Conservation (phyloP, 1,139 yeast genomes). For the Taphrina pruni region DNA sequence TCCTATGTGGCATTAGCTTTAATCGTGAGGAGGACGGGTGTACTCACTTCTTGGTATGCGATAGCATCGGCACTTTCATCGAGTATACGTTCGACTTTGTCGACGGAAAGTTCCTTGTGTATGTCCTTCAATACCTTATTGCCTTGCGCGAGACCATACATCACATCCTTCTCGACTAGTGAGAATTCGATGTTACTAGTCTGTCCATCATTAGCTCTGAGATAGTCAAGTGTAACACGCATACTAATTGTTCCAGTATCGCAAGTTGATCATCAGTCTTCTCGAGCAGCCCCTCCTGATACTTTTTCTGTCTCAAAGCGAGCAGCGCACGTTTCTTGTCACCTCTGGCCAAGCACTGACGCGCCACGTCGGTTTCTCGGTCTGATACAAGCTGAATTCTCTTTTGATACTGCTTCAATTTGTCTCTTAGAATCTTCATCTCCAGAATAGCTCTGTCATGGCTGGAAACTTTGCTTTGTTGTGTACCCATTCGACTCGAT, state of each 20-base stretch:
- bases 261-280: slow-evolving; percentile 79
- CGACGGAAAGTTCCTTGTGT: slow-evolving; percentile 77
- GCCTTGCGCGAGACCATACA: slow-evolving; percentile 80
- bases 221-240: not conserved
- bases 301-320: slow-evolving; percentile 76
- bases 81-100: slow-evolving; percentile 78
- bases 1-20: slow-evolving; percentile 49
- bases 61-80: slow-evolving; percentile 86
- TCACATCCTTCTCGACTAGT: slow-evolving; percentile 80
- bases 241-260: slow-evolving; percentile 67
- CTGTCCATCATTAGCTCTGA: slow-evolving; percentile 29
- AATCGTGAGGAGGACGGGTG: not conserved
- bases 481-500: slow-evolving; percentile 14
- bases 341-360: slow-evolving; percentile 61
- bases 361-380: slow-evolving; percentile 66
- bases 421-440: slow-evolving; percentile 85
- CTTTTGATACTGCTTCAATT: slow-evolving; percentile 73
- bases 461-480: slow-evolving; percentile 59
- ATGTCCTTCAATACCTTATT: slow-evolving; percentile 73
- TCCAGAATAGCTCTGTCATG: slow-evolving; percentile 87
- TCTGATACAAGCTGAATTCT: slow-evolving; percentile 63
- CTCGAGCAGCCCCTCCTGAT: slow-evolving; percentile 70
- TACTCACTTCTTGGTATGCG: slow-evolving; percentile 67
- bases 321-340: slow-evolving; percentile 68
- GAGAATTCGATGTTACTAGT: slow-evolving; percentile 76